phyloP scores from a whole-genome alignment of 2,329 filamentous ascomycete genomes.

The Fusarium lyarnte region DNA sequence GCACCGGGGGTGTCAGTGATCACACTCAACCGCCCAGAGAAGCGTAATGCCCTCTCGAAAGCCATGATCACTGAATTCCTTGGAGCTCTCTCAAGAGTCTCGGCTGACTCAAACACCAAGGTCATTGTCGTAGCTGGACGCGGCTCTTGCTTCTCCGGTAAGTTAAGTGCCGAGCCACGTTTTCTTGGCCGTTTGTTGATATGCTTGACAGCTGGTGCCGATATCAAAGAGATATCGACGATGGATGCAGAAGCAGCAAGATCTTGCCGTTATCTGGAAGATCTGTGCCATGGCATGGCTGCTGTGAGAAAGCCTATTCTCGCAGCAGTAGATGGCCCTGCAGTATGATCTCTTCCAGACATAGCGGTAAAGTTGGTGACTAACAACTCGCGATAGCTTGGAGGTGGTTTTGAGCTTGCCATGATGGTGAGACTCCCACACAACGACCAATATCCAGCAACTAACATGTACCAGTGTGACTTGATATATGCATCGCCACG shows the following conservation, averaged over 20 bases:
- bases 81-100: constrained; percentile 37
- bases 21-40: constrained; percentile 60
- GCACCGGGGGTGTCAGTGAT: background rate
- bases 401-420: constrained; percentile 57
- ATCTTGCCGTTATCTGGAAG: constrained; percentile 46
- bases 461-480: constrained; percentile 44
- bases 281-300: constrained; percentile 48
- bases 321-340: constrained; percentile 51
- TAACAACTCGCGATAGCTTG: constrained; percentile 46
- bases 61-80: constrained; percentile 59
- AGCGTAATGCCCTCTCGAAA: constrained; percentile 67
- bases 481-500: constrained; percentile 48
- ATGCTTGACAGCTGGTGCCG: constrained; percentile 39
- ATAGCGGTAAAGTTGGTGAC: background rate
- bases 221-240: constrained; percentile 45
- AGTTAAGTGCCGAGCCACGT: background rate
- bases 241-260: constrained; percentile 41
- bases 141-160: constrained; percentile 39
- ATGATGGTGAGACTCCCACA: constrained; percentile 47
- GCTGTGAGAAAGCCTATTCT: constrained; percentile 53
- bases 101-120: constrained; percentile 39
- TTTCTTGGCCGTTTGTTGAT: background rate
- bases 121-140: constrained; percentile 52
- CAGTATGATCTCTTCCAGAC: background rate
- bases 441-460: background rate